These are phyloP conservation scores for Apodospora peruviana DNA, from an alignment of 495 filamentous ascomycete species.

Conservation along the genomic window DNA sequence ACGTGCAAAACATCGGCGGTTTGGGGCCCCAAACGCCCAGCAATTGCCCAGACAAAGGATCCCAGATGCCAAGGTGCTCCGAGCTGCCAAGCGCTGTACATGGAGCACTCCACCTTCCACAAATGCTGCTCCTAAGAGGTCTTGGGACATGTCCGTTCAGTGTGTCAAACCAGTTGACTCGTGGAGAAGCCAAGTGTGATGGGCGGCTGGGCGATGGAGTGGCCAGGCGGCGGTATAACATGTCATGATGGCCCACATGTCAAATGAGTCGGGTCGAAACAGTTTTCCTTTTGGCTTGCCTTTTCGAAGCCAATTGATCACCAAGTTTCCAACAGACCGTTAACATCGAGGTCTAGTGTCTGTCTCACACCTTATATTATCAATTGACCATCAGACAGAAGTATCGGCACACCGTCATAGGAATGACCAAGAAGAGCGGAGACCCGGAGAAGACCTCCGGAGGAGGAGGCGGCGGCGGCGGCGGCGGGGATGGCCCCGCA, in stretches of 20 bases:
- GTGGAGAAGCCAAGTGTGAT: too few species aligned
- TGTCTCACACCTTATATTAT: too few species aligned
- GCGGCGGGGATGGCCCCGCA: background rate
- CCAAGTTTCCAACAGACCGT: background rate
- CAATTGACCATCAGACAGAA: background rate
- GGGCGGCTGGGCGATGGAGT: too few species aligned
- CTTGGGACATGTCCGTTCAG: background rate
- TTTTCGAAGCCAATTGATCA: background rate
- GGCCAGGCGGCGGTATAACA: too few species aligned
- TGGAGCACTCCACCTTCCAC: slow-evolving; percentile 5
- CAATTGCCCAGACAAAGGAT: background rate
- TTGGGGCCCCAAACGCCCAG: background rate
- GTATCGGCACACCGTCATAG: background rate
- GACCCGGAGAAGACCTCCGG: background rate
- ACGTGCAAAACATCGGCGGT: too few species aligned
- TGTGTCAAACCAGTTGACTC: too few species aligned
- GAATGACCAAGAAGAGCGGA: slow-evolving; percentile 3
- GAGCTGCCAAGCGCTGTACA: slow-evolving; percentile 14
- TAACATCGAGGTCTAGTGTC: too few species aligned
- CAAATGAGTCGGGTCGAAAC: background rate
- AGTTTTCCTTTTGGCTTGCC: background rate
- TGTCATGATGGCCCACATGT: too few species aligned
- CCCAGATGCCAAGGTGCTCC: slow-evolving; percentile 10
- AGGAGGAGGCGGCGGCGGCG: too few species aligned
- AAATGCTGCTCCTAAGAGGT: background rate